Base-by-base conservation (phyloP, 75 land plant species). In the Larix kaempferi region DNA sequence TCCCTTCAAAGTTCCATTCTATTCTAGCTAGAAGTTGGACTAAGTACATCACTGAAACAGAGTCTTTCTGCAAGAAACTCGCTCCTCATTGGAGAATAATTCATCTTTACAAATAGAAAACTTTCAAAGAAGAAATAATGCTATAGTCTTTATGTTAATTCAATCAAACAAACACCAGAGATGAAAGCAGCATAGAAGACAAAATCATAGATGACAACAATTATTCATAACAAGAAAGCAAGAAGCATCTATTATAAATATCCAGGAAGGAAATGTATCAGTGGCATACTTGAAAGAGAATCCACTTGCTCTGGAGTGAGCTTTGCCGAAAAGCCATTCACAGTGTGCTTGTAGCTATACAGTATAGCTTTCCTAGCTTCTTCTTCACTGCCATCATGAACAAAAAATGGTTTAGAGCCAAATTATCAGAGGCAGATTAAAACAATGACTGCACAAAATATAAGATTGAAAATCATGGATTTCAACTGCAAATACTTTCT, bases 301-400 rank as follows among this genome's bases (percentile, higher is more conserved):
- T 59, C 62, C 52, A 84, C 97, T 79, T 94, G 97, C 23, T 86
- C 82, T 1, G 92, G 86, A 1, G 97, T 94, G 12, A 94, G 94
- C 83, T 88, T 94, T 1, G 97, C 97, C 5, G 97, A 91, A 82
- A 94, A 94, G 4, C 97, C 97, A 73, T 82, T 89, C 3, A 86
- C 85, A 4, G 92, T 88, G 21, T 64, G 81, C 85, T 83, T 90
- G 86, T 94, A 94, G 77, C 80, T 79, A 77, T 94, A 94, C 0
- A 94, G 27, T 56, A 94, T 59, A n/a, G 92, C 90, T 35, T 85
- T 85, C 82, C 79, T 88, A 12, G 97, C 97, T 41, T 88, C 91
- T 44, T 85, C 94, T 71, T 86, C 90, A 75, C 97, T 94, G 82
- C 35, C 39, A 44, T 19, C 39, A 37, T 17, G 13, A 29, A 69